Percentiles rank a stretch among this genome's conserved stretches.
phyloP scores from a whole-genome alignment of 1,284 basidiomycete species.

The Pseudozyma flocculosa region DNA sequence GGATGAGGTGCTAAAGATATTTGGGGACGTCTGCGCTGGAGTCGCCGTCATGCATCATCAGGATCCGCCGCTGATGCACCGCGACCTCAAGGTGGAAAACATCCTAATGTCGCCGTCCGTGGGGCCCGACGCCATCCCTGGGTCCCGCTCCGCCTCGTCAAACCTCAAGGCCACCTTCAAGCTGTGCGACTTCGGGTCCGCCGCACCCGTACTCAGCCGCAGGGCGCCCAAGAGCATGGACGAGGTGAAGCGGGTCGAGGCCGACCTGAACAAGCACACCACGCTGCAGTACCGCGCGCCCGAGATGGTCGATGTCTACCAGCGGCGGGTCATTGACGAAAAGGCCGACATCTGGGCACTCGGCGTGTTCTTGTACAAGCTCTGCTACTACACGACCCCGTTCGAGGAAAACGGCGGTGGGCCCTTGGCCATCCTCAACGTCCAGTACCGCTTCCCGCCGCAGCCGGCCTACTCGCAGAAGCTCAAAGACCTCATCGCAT shows the following conservation, averaged over 20 bases:
- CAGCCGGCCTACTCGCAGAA: constrained; percentile 84
- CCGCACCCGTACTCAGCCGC: constrained; percentile 64
- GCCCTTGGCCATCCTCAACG: constrained; percentile 91
- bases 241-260: constrained; percentile 75
- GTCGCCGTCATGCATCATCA: constrained; percentile 79
- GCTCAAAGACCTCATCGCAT: constrained; percentile 78
- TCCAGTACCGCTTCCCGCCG: constrained; percentile 73
- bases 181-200: constrained; percentile 96
- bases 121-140: constrained; percentile 26
- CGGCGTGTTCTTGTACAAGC: constrained; percentile 75
- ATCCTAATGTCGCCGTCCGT: constrained; percentile 69
- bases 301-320: constrained; percentile 93
- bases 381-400: constrained; percentile 97
- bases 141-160: constrained; percentile 62
- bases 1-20: constrained; percentile 94
- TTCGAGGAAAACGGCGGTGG: constrained; percentile 75
- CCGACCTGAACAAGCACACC: constrained; percentile 89
- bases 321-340: constrained; percentile 79
- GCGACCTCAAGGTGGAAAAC: constrained; percentile 94
- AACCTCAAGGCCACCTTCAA: constrained; percentile 68
- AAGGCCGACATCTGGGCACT: constrained; percentile 83
- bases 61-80: constrained; percentile 83
- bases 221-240: constrained; percentile 43
- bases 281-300: constrained; percentile 93
- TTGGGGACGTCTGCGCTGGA: constrained; percentile 60